A percentile compares a stretch with the other conserved stretches of the same genome.
These are phyloP conservation scores for Ceratobasidium sp. DNA, from an alignment of 1,284 basidiomycete species.

Conservation along the genomic window DNA sequence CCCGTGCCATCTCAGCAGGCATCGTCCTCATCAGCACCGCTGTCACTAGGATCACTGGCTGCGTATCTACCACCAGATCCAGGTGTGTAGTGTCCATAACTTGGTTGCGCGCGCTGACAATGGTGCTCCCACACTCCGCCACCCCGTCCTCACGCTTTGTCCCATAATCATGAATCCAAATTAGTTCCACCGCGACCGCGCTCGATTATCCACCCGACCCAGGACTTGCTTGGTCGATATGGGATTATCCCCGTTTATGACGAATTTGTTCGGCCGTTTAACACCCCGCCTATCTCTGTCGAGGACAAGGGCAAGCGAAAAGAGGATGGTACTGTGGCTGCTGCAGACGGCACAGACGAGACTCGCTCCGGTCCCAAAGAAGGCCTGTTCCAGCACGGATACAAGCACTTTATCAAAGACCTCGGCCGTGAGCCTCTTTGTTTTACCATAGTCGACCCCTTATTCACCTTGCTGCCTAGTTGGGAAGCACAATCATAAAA, in stretches of 20 bases:
- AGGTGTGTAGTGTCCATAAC: constrained; percentile 5
- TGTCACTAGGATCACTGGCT: background rate
- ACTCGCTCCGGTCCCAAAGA: constrained; percentile 23
- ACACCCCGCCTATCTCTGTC: constrained; percentile 7
- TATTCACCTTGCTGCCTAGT: constrained; percentile 9
- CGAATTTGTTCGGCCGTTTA: constrained; percentile 41
- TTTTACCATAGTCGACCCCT: background rate
- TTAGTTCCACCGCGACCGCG: constrained; percentile 30
- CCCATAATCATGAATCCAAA: background rate
- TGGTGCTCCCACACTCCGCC: constrained; percentile 28
- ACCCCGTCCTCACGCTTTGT: background rate
- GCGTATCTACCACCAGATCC: constrained; percentile 20
- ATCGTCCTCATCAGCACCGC: background rate
- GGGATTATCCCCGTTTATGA: constrained; percentile 41
- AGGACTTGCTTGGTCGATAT: constrained; percentile 38
- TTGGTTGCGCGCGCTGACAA: constrained; percentile 19
- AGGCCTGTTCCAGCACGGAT: constrained; percentile 32
- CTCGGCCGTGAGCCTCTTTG: constrained; percentile 24
- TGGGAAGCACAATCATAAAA: constrained; percentile 35
- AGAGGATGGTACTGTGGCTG: constrained; percentile 7
- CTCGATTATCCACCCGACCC: constrained; percentile 39
- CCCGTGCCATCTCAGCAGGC: background rate
- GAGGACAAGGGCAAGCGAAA: constrained; percentile 38
- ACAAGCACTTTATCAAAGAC: constrained; percentile 37
- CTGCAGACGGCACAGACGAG: constrained; percentile 7